phyloP scores from a whole-genome alignment of 495 filamentous ascomycete species.

The Xylaria castorea region DNA sequence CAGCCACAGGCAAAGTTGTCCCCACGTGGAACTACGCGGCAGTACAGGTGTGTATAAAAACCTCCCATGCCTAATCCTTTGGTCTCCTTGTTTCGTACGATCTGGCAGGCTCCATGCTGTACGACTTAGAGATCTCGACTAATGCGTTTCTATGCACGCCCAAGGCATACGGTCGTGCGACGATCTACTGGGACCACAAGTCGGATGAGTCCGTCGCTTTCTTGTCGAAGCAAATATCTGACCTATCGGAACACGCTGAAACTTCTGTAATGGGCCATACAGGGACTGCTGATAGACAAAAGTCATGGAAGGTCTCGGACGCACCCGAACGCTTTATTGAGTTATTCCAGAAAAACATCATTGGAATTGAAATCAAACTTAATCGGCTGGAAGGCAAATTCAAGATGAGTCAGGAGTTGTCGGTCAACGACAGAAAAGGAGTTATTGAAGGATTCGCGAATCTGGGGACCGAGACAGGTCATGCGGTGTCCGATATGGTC shows the following conservation, averaged over 20 bases:
- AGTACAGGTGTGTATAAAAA: slow-evolving; percentile 32
- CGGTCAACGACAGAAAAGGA: slow-evolving; percentile 53
- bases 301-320: slow-evolving; percentile 57
- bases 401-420: slow-evolving; percentile 65
- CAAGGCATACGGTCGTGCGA: slow-evolving; percentile 60
- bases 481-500: slow-evolving; percentile 51
- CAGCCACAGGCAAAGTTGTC: slow-evolving; percentile 61
- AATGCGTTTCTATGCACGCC: background rate
- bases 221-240: slow-evolving; percentile 53
- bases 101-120: background rate
- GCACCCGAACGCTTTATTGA: slow-evolving; percentile 56
- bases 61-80: background rate
- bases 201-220: slow-evolving; percentile 47
- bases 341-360: slow-evolving; percentile 59
- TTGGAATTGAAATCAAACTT: slow-evolving; percentile 61
- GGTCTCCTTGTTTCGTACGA: background rate
- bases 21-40: slow-evolving; percentile 70
- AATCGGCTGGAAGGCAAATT: slow-evolving; percentile 60
- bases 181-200: slow-evolving; percentile 52
- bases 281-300: slow-evolving; percentile 40
- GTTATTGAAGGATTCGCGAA: slow-evolving; percentile 57
- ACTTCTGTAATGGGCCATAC: slow-evolving; percentile 55
- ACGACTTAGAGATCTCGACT: background rate
- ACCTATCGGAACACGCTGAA: slow-evolving; percentile 55
- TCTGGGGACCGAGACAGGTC: slow-evolving; percentile 50